Base-by-base conservation (phyloP, 148 eudicot species). In the Arctostaphylos glauca region DNA sequence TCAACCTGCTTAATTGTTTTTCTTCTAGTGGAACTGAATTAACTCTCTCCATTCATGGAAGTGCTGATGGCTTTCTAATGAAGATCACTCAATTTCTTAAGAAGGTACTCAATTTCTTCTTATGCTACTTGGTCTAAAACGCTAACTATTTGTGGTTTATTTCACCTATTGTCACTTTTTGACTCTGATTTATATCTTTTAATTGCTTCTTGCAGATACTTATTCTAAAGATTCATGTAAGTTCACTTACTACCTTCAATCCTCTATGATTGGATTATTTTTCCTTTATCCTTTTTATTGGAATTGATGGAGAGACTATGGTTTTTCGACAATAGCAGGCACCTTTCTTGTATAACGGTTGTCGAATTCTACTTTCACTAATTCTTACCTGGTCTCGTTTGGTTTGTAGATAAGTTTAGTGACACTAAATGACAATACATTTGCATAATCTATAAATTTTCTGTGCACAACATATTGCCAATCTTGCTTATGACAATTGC, bases 1-100 rank as follows among this genome's bases (percentile, higher is more conserved):
- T 47, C 43, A 78, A 47, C 56, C 50, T 83, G 80, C 23, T 53
- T 81, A 43, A 21, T 71, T 76, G 8, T 81, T 47, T 81, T 77
- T 76, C 62, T 78, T 85, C 80, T 89, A 95, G 97, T 91, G 98
- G 98, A 81, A 93, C 96, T 86, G 95, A 94, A 91, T 92, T 90
- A 76, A 91, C 92, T 82, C 64, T 94, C 23, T 84, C 94, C 62
- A 59, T 83, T 43, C n/a, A 74, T 76, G 91, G 88, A 81, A 85
- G 83, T 49, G 74, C 86, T 62, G 91, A 88, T 74, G 70, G 80
- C 70, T 71, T 95, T 79, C 75, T 86, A 82, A 81, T 81, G 66
- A 86, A 85, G 81, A 73, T 94, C 18, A 86, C 88, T 50, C 50
- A 67, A 60, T 89, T 84, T 86, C 72, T 93, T 43, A 85, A 76